Evolutionary conservation across 805 yeast genomes (phyloP).

Genomic region (Cyberlindnera mrakii): DNA sequence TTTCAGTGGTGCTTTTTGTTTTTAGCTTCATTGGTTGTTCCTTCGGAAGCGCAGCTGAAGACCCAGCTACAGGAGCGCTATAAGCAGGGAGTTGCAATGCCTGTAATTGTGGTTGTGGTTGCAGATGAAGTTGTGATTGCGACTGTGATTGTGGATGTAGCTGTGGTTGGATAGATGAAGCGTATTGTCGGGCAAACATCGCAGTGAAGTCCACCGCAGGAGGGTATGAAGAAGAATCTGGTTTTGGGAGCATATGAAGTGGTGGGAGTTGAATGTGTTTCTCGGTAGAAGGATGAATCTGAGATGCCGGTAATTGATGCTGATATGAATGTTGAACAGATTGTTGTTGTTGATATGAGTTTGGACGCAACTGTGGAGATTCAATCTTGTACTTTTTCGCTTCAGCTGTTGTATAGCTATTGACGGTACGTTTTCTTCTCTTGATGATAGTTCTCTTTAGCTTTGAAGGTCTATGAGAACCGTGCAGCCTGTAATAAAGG

Average conservation of each 20-base stretch:
- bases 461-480: slow-evolving; percentile 68
- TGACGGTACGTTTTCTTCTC: slow-evolving; percentile 53
- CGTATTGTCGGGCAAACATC: slow-evolving; percentile 23
- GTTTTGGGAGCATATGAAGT: slow-evolving; percentile 19
- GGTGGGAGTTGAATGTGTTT: slow-evolving; percentile 19
- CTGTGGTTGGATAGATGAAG: neutral
- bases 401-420: neutral
- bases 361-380: neutral
- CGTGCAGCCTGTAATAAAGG: slow-evolving; percentile 68
- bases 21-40: too few relatives aligned
- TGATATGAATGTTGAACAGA: neutral
- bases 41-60: too few relatives aligned
- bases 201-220: slow-evolving; percentile 37
- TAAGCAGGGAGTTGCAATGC: too few relatives aligned
- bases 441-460: slow-evolving; percentile 71
- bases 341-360: slow-evolving; percentile 1
- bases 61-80: too few relatives aligned
- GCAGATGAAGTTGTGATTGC: neutral
- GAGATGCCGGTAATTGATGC: slow-evolving; percentile 12
- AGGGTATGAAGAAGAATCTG: slow-evolving; percentile 17
- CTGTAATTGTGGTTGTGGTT: neutral
- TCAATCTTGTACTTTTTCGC: slow-evolving; percentile 5
- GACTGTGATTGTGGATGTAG: neutral
- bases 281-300: neutral
- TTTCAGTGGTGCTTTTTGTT: too few relatives aligned